Percentiles rank a stretch among this genome's conserved stretches.
Evolutionary conservation across 371 early-diverging fungal genomes (phyloP).

Genomic region (Actinomortierella ambigua): DNA sequence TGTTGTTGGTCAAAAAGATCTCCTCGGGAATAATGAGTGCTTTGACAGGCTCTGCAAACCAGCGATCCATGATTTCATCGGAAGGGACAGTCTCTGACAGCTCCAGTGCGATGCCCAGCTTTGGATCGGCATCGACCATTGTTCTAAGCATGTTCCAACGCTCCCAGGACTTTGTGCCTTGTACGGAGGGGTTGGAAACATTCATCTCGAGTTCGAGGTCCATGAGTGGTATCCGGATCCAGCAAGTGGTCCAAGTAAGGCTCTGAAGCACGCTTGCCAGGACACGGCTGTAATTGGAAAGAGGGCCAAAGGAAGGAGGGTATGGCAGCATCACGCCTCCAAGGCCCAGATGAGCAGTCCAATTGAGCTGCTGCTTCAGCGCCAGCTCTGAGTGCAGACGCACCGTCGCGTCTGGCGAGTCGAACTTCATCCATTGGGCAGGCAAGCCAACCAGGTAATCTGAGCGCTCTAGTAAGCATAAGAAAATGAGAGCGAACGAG

Average conservation of each 20-base stretch:
- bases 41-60: slow-evolving; percentile 90
- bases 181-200: slow-evolving; percentile 19
- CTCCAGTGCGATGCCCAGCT: slow-evolving; percentile 68
- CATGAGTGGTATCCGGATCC: slow-evolving; percentile 48
- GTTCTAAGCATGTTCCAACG: slow-evolving; percentile 73
- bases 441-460: slow-evolving; percentile 60
- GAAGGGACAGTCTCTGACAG: slow-evolving; percentile 61
- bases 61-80: slow-evolving; percentile 63
- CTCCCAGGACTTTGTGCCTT: slow-evolving; percentile 56
- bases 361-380: slow-evolving; percentile 72
- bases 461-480: slow-evolving; percentile 48
- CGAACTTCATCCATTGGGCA: slow-evolving; percentile 67
- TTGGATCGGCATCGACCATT: slow-evolving; percentile 59
- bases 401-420: slow-evolving; percentile 53
- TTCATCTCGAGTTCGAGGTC: slow-evolving; percentile 42
- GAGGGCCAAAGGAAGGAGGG: slow-evolving; percentile 38
- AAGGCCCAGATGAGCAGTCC: slow-evolving; percentile 76
- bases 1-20: slow-evolving; percentile 76
- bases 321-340: slow-evolving; percentile 61
- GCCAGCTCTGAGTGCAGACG: slow-evolving; percentile 67
- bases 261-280: slow-evolving; percentile 52
- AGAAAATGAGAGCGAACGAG: not conserved
- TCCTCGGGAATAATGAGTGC: slow-evolving; percentile 72
- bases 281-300: slow-evolving; percentile 64
- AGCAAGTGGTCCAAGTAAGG: slow-evolving; percentile 47